phyloP scores from a whole-genome alignment of 192 early-diverging fungal species.

The Coemansia sp. region DNA sequence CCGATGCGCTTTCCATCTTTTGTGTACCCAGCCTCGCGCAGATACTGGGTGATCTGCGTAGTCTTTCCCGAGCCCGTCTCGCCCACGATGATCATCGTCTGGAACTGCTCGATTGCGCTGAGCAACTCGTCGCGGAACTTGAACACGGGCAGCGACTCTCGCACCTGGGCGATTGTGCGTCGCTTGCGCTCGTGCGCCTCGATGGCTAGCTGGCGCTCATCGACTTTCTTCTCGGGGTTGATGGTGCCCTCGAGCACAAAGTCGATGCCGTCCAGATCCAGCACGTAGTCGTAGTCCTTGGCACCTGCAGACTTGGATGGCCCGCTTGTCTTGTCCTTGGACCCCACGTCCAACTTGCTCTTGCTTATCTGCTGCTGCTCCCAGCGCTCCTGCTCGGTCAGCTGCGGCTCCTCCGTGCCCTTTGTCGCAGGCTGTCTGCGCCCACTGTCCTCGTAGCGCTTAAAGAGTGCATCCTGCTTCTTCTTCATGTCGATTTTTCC shows the following conservation, averaged over 20 bases:
- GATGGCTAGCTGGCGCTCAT: conserved; percentile 57
- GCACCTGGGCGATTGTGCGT: conserved; percentile 49
- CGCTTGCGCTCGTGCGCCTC: conserved; percentile 66
- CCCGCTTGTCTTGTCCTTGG: conserved; percentile 52
- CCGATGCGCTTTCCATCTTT: conserved; percentile 82
- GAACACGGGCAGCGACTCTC: conserved; percentile 87
- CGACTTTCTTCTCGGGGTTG: conserved; percentile 51
- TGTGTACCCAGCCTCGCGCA: conserved; percentile 93
- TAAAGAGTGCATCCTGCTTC: conserved; percentile 82
- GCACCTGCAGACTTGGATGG: conserved; percentile 47
- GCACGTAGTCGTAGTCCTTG: conserved; percentile 89
- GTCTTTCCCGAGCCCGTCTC: conserved; percentile 99
- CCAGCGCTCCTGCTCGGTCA: conserved; percentile 87
- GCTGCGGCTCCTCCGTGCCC: conserved; percentile 46
- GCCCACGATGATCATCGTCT: conserved; percentile 91
- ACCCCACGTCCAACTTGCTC: conserved; percentile 51
- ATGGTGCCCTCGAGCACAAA: conserved; percentile 78
- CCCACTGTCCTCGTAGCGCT: conserved; percentile 80
- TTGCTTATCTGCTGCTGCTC: conserved; percentile 79
- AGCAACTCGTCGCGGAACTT: conserved; percentile 79
- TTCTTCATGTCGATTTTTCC: conserved; percentile 96
- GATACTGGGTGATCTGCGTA: conserved; percentile 97
- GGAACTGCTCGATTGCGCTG: conserved; percentile 77
- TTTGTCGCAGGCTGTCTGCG: background rate
- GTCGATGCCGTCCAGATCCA: conserved; percentile 88